These are phyloP conservation scores for Lactifluus volemus DNA, from an alignment of 768 basidiomycete species.

Conservation along the genomic window DNA sequence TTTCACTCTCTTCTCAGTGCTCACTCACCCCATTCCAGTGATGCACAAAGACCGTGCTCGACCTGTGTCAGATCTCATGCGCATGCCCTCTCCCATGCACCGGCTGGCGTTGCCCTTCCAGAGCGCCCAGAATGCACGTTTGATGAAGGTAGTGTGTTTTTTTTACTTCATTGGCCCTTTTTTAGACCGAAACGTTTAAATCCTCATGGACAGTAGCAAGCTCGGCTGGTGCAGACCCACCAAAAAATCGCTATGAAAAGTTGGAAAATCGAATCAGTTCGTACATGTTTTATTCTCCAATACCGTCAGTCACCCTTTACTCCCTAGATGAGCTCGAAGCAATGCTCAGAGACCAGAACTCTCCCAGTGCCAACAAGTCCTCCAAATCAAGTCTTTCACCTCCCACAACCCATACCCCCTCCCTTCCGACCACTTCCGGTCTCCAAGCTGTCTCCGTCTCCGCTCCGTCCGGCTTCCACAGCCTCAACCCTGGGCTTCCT, in stretches of 20 bases:
- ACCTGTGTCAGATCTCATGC: constrained; percentile 71
- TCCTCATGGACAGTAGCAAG: constrained; percentile 28
- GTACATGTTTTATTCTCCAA: constrained; percentile 22
- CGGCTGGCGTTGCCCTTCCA: constrained; percentile 46
- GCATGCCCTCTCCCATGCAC: constrained; percentile 54
- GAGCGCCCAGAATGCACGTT: constrained; percentile 64
- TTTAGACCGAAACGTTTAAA: background rate
- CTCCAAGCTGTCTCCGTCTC: background rate
- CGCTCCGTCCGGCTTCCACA: background rate
- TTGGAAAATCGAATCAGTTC: constrained; percentile 61
- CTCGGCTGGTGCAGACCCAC: constrained; percentile 35
- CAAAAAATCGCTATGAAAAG: constrained; percentile 53
- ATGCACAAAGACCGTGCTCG: constrained; percentile 68
- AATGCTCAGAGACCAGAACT: constrained; percentile 35
- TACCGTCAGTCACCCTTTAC: background rate
- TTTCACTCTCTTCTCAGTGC: background rate
- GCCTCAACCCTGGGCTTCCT: background rate
- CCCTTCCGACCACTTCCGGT: background rate
- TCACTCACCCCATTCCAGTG: constrained; percentile 32
- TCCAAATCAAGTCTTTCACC: constrained; percentile 2
- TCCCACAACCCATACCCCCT: background rate
- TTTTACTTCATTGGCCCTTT: background rate
- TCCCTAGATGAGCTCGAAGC: constrained; percentile 58
- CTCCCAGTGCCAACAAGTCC: background rate
- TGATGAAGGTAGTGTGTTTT: constrained; percentile 45